Evolutionary conservation across 2,329 filamentous ascomycete genomes (phyloP).

Genomic region (Colletotrichum euphorbiae): DNA sequence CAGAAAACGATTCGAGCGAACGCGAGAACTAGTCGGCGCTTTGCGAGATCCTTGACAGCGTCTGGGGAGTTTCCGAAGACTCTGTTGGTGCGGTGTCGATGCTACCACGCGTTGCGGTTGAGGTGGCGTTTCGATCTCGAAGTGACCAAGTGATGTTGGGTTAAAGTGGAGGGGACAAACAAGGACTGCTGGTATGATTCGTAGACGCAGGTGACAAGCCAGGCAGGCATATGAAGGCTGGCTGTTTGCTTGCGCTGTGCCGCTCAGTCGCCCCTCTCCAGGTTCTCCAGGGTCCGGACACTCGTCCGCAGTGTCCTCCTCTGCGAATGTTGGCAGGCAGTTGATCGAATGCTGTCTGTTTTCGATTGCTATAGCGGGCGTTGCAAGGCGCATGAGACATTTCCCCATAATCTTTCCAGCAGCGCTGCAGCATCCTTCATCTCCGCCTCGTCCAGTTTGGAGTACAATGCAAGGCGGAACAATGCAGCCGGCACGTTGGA

Average conservation of each 20-base stretch:
- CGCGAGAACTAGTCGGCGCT: neutral
- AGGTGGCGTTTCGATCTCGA: neutral
- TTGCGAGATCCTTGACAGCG: neutral
- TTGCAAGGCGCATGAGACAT: neutral
- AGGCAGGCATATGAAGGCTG: neutral
- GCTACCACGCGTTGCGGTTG: neutral
- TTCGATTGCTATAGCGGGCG: neutral
- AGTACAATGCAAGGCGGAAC: slow-evolving; percentile 7
- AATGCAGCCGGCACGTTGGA: slow-evolving; percentile 9
- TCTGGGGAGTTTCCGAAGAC: neutral
- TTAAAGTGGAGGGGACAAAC: slow-evolving; percentile 7
- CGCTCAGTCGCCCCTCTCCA: slow-evolving; percentile 4
- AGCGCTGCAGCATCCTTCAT: slow-evolving; percentile 2
- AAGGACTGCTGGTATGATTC: neutral
- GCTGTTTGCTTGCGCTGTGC: slow-evolving; percentile 15
- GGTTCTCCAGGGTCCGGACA: neutral
- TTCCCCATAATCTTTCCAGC: neutral
- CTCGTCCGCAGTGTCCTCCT: neutral
- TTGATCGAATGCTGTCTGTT: neutral
- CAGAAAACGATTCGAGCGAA: neutral
- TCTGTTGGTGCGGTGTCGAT: neutral
- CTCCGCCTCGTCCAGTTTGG: neutral
- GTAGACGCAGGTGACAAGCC: slow-evolving; percentile 7
- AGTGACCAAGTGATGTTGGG: neutral
- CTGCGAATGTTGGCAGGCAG: neutral